Evolutionary conservation across 495 filamentous ascomycete genomes (phyloP).

Genomic region (Podospora fimiseda): DNA sequence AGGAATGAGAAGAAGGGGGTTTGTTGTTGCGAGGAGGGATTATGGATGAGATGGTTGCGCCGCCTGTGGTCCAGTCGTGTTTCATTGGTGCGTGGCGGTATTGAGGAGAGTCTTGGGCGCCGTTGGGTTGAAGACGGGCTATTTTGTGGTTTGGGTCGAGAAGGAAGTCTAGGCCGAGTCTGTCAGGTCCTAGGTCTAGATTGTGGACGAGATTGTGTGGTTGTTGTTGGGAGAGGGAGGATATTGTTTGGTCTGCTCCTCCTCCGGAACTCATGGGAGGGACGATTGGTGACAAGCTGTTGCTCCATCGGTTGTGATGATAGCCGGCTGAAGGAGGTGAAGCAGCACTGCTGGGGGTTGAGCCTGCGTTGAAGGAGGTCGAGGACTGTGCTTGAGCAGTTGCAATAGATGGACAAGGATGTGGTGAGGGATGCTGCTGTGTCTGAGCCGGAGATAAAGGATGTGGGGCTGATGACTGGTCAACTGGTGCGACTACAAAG

Average conservation of each 20-base stretch:
- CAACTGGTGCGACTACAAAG: neutral
- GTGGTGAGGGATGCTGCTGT: neutral
- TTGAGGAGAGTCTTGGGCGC: slow-evolving; percentile 30
- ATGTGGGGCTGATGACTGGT: slow-evolving; percentile 1
- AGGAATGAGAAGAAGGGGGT: too few relatives aligned
- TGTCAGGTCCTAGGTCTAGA: slow-evolving; percentile 52
- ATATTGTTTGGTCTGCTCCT: slow-evolving; percentile 11
- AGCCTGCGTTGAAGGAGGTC: slow-evolving; percentile 20
- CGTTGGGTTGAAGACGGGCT: slow-evolving; percentile 30
- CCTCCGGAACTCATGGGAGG: slow-evolving; percentile 5
- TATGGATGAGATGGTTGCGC: neutral
- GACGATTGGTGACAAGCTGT: slow-evolving; percentile 16
- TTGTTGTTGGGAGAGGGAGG: slow-evolving; percentile 39
- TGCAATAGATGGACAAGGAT: slow-evolving; percentile 4
- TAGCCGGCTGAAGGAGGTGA: slow-evolving; percentile 29
- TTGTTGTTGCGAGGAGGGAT: neutral
- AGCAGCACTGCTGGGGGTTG: slow-evolving; percentile 31
- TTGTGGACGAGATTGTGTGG: slow-evolving; percentile 50
- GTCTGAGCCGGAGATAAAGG: slow-evolving; percentile 11
- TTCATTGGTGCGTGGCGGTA: slow-evolving; percentile 37
- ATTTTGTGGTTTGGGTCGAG: slow-evolving; percentile 44
- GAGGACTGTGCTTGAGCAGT: slow-evolving; percentile 15
- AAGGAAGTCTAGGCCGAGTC: slow-evolving; percentile 63
- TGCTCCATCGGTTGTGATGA: slow-evolving; percentile 23
- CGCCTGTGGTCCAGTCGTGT: slow-evolving; percentile 40